phyloP scores from a whole-genome alignment of 805 yeast genomes.

The Ascoidea tarda region DNA sequence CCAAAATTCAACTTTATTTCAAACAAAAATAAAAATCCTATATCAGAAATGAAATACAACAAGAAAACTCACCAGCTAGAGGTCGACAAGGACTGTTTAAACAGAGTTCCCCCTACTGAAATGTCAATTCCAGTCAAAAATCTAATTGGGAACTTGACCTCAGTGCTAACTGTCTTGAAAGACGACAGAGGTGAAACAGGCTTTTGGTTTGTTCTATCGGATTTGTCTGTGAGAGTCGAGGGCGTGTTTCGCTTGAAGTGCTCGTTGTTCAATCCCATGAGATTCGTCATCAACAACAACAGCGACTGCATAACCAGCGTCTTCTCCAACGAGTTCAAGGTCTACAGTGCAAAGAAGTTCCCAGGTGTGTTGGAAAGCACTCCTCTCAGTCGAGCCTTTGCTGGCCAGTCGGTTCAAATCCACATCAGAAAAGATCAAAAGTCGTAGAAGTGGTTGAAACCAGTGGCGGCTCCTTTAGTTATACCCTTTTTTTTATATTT shows the following conservation, averaged over 20 bases:
- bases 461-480: not conserved
- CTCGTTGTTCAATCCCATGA: conserved; percentile 11
- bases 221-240: conserved; percentile 23
- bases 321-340: conserved; percentile 20
- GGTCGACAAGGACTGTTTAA: too few relatives aligned
- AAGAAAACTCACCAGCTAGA: too few relatives aligned
- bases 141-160: conserved; percentile 22
- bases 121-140: conserved; percentile 16
- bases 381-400: conserved; percentile 22
- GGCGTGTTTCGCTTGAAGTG: conserved; percentile 23
- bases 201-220: conserved; percentile 25
- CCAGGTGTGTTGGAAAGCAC: conserved; percentile 29
- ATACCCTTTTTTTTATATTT: too few relatives aligned
- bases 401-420: conserved; percentile 25
- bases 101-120: not conserved
- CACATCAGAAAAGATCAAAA: conserved; percentile 20
- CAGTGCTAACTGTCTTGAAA: conserved; percentile 20
- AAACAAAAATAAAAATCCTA: not conserved
- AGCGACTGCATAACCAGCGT: conserved; percentile 2
- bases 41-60: too few relatives aligned
- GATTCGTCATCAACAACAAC: not conserved
- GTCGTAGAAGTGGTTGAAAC: not conserved
- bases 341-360: conserved; percentile 24
- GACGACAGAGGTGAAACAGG: conserved; percentile 20
- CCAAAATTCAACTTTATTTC: conserved; percentile 3